Evolutionary conservation across 441 rosid species (phyloP), one percentile per base, ranked within the genome.

Genomic region (Pelargonium myrrhifolium): DNA sequence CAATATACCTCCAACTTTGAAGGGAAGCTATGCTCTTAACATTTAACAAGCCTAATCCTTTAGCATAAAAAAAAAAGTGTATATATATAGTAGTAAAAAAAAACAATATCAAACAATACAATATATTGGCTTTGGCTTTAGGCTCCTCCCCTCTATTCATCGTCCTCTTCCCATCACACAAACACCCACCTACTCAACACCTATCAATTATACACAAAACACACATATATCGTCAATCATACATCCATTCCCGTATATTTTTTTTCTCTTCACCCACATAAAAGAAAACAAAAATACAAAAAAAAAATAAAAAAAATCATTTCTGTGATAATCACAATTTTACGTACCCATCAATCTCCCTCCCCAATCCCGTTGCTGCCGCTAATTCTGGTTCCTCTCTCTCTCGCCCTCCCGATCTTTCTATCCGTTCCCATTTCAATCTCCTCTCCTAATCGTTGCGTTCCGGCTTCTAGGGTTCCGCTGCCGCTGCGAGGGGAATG

Each of bases 401-500:
- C 37, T 31, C 31, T 26, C 31, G 31, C 31, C 31, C 31, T 26
- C 60, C 60, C 61, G 61, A 20, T 21, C 22, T 3, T 20, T 26
- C 26, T 28, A 56, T 56, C 61, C 28, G 11, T 18, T 56, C 61
- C 61, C 28, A 18, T 26, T 21, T 56, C 37, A 31, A 31, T 31
- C 37, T 31, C 37, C 3, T 18, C 61, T 56, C 28, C 22, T 56
- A 26, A 20, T 56, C 61, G 61, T 6, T 12, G 22, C 60, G 60
- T 55, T 55, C 62, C 62, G 31, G 24, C 14, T 21, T 56, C 62
- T 56, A 56, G 62, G 62, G 62, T 21, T 56, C 62, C 31, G 9
- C 9, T 20, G 56, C 56, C 56, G 8, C 6, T 20, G 28, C 28
- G 14, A 18, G 62, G 37, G 62, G 62, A 58, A 58, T 58, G 62